Conservation (phyloP, 176 grass and related monocot genomes). For the Elaeis guineensis region DNA sequence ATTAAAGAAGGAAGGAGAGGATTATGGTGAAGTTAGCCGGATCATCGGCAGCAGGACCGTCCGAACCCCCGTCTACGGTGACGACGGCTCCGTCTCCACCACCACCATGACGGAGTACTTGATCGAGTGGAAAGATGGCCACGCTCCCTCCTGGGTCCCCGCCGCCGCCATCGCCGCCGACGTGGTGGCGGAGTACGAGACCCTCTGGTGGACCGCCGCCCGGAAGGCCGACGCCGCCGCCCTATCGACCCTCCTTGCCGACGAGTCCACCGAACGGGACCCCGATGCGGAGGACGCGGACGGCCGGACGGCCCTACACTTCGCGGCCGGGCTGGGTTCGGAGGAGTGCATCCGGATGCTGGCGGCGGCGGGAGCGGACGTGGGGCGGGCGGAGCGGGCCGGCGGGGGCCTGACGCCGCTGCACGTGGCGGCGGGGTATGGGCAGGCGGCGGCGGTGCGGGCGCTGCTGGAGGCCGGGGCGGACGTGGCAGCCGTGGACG, state of each 20-base stretch:
- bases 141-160: constrained; percentile 62
- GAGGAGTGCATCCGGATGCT: constrained; percentile 70
- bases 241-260: constrained; percentile 40
- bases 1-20: constrained; percentile 33
- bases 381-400: constrained; percentile 40
- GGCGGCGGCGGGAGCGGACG: constrained; percentile 48
- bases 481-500: constrained; percentile 48
- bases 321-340: constrained; percentile 61
- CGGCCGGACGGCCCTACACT: constrained; percentile 78
- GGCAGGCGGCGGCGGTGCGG: constrained; percentile 41
- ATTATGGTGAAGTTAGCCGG: constrained; percentile 71
- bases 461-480: constrained; percentile 59
- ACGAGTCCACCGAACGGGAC: constrained; percentile 52
- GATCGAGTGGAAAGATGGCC: constrained; percentile 83
- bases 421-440: constrained; percentile 66
- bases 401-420: constrained; percentile 70
- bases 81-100: constrained; percentile 55
- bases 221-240: constrained; percentile 56
- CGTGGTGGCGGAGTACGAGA: constrained; percentile 77
- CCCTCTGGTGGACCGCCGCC: constrained; percentile 72
- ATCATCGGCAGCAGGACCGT: constrained; percentile 71
- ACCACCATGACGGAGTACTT: constrained; percentile 55
- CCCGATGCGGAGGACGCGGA: constrained; percentile 68
- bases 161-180: constrained; percentile 62
- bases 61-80: constrained; percentile 38